Evolutionary conservation across 768 basidiomycete genomes (phyloP), one percentile per base, ranked within the genome.

Genomic region (Omphalotus guepiniiformis): DNA sequence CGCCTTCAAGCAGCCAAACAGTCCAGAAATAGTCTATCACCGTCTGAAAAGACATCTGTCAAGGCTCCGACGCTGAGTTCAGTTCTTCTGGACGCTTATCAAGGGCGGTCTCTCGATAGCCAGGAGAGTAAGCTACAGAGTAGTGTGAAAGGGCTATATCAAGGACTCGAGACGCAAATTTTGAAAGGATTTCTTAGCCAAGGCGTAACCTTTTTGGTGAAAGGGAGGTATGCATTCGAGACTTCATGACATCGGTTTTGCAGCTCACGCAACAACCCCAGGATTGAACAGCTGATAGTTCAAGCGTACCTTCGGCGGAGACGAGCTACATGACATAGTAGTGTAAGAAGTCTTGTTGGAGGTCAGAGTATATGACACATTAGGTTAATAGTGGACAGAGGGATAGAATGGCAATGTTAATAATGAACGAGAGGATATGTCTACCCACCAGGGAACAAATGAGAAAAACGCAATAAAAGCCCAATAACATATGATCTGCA

Each of bases 161-260:
- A 78, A 56, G 81, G 77, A 1, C 64, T 79, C 15, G 63, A 71
- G 16, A 70, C 70, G 53, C 74, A 78, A 58, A 67, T 76, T 13
- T 39, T 74, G 42, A 81, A 80, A 55, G 75, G 76, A 0, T 78
- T 81, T 47, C 53, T 83, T 22, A 75, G 69, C 52, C 76, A 81
- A 57, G 81, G 80, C 0, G 68, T 81, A 1, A 79, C 79, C 4
- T 75, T 82, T 60, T 57, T 80, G 49, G 68, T 81, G 28, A 83
- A 82, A 61, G 77, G 80, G 50, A 64, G 79, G 75, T 73, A n/a
- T 42, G 61, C 12, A 11, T 16, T 30, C 1, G 2, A 16, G 19
- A 13, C 29, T 12, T 15, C 8, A 42, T 42, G 8, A 23, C 23
- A 1, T 16, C 32, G 28, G 9, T 29, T 43, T n/a, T 27, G 7